Evolutionary conservation across 176 grass and related monocot species (phyloP), one percentile per base, ranked within the genome.

Genomic region (Carex scoparia): DNA sequence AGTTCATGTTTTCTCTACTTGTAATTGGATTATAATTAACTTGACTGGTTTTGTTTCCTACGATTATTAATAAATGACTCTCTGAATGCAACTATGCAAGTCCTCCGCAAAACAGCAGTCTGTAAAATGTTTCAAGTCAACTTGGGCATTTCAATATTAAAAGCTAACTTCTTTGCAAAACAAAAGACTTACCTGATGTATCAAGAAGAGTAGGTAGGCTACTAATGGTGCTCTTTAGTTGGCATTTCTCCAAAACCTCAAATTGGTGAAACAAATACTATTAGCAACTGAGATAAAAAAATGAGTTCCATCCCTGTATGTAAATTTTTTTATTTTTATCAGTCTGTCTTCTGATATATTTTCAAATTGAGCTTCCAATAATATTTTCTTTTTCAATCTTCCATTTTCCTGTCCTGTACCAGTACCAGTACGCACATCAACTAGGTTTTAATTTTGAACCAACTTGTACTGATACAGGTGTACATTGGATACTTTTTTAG

Each of bases 221-320:
- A 42, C 80, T 88, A 79, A 98, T 88, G n/a, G 88, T 84, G 32
- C 70, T 83, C 65, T 98, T 94, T 62, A 98, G 74, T 79, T 98
- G 95, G 83, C 93, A 94, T 69, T 92, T 94, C 80, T 94, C 93
- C 32, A 98, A 90, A 73, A 88, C 91, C 92, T 98, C 88, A 56
- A 89, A 82, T 73, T 64, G 30, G 63, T 65, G 60, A 88, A 49
- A 55, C 15, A 42, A 79, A 71, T 11, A 19, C 68, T 4, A 81
- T 80, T 60, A 79, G 38, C 10, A 72, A 7, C 8, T 87, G 51
- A 87, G 11, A 35, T 56, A 58, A 69, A 16, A 69, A 31, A 65
- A 75, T 40, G n/a, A 79, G 46, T 31, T 71, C 38, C 63, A 59
- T 59, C 48, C 57, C 7, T 64, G 15, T 1, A 86, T 86, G 62